phyloP scores from a whole-genome alignment of 306 rosid species.

The Lathyrus aphaca region DNA sequence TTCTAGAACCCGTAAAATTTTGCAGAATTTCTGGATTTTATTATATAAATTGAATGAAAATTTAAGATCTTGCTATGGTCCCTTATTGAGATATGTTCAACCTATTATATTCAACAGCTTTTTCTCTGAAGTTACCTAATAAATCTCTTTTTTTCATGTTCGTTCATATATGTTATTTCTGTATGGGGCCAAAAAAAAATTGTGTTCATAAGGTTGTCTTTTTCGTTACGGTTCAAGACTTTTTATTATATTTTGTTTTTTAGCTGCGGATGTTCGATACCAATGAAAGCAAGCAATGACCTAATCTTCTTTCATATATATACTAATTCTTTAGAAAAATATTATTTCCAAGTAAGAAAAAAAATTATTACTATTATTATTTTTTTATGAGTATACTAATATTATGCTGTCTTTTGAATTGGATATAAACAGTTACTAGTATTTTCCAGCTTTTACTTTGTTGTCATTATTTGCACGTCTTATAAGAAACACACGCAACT shows the following conservation, averaged over 20 bases:
- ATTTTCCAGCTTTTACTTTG: constrained; percentile 34
- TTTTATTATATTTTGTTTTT: constrained; percentile 22
- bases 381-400: too few relatives aligned
- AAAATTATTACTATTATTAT: too few relatives aligned
- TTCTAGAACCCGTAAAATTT: constrained; percentile 30
- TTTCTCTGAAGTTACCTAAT: constrained; percentile 5
- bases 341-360: not conserved
- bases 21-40: constrained; percentile 50
- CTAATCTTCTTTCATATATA: constrained; percentile 25
- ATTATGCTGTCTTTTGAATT: not conserved
- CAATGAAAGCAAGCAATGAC: constrained; percentile 39
- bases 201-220: constrained; percentile 31
- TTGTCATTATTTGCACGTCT: constrained; percentile 47
- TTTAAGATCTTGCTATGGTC: constrained; percentile 31
- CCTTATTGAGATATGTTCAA: constrained; percentile 33
- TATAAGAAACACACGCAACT: constrained; percentile 36
- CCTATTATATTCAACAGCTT: not conserved
- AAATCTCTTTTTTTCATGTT: constrained; percentile 34
- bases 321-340: not conserved
- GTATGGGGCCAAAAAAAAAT: constrained; percentile 26
- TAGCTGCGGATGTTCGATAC: constrained; percentile 1
- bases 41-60: constrained; percentile 27
- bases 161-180: constrained; percentile 1
- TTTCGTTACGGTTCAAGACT: constrained; percentile 12
- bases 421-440: constrained; percentile 33